These are phyloP conservation scores for Byssochlamys sp. DNA, from an alignment of 2,329 filamentous ascomycete genomes.

Conservation along the genomic window DNA sequence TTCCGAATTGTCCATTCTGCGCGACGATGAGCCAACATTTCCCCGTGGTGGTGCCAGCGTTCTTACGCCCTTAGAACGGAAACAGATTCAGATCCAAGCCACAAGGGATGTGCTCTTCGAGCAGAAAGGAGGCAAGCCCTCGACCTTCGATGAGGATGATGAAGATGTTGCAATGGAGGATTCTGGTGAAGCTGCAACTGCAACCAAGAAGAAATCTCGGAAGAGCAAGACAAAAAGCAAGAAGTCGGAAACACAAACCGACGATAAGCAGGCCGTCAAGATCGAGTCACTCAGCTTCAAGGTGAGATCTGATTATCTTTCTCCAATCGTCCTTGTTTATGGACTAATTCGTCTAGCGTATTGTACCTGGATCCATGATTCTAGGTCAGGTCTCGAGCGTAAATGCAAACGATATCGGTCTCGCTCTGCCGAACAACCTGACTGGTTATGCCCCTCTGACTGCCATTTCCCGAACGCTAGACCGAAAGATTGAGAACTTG, in stretches of 20 bases:
- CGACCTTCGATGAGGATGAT: constrained; percentile 47
- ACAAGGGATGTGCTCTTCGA: constrained; percentile 87
- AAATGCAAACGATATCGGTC: constrained; percentile 64
- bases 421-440: constrained; percentile 87
- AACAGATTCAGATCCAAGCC: constrained; percentile 89
- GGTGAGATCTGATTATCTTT: constrained; percentile 41
- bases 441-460: constrained; percentile 82
- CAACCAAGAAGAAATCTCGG: constrained; percentile 30
- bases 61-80: constrained; percentile 85
- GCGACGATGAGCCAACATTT: constrained; percentile 79
- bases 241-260: constrained; percentile 41
- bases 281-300: constrained; percentile 86
- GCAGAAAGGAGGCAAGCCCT: constrained; percentile 52
- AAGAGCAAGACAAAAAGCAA: constrained; percentile 43
- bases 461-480: constrained; percentile 75
- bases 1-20: constrained; percentile 38
- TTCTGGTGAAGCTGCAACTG: constrained; percentile 28
- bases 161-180: constrained; percentile 45
- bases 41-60: constrained; percentile 85
- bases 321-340: background rate
- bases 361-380: constrained; percentile 76
- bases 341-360: constrained; percentile 49
- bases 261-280: constrained; percentile 50
- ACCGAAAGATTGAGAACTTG: constrained; percentile 60
- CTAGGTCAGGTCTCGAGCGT: constrained; percentile 79